Evolutionary conservation across 768 basidiomycete genomes (phyloP), one percentile per base, ranked within the genome.

Genomic region (Leccinum arenicola): DNA sequence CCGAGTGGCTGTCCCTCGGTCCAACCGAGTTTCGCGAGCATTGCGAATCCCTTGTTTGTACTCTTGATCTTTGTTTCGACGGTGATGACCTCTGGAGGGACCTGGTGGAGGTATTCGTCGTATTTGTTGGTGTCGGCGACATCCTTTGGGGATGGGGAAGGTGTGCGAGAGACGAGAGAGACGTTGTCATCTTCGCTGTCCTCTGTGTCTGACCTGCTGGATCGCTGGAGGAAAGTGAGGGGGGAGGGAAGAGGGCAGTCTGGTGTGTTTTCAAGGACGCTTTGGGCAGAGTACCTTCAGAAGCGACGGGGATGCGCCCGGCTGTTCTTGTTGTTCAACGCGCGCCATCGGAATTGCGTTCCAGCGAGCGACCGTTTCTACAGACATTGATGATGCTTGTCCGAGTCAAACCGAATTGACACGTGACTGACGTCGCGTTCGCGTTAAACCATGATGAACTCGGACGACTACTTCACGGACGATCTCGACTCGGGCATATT

Each of bases 11-110:
- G 84, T 12, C 92, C 92, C 67, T 91, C 89, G 0, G 80, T 74
- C 92, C 92, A 93, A 7, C 92, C 92, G 55, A 93, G 81, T 73
- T 88, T 93, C 33, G 85, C 81, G 2, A 94, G 83, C 78, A 94
- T 81, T 8, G 83, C 78, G 69, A 92, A 93, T 12, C 92, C 92
- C 66, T 86, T 89, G 74, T 94, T 94, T 38, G 83, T 81, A 45
- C 82, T 78, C 69, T 88, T 88, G 66, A 94, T 85, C 71, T 80
- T 91, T 45, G 90, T 93, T 53, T 93, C 87, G 56, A 93, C 84
- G 8, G 92, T 93, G 61, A 93, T 81, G 63, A 85, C 78, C 67
- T 93, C 91, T 33, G 76, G 81, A 51, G 77, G 77, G 5, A 77
- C 67, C 9, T 79, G 78, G 31, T 70, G 75, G 53, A 82, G 72